phyloP scores from a whole-genome alignment of 1,284 basidiomycete genomes.

The Cystobasidiaceae sp. region DNA sequence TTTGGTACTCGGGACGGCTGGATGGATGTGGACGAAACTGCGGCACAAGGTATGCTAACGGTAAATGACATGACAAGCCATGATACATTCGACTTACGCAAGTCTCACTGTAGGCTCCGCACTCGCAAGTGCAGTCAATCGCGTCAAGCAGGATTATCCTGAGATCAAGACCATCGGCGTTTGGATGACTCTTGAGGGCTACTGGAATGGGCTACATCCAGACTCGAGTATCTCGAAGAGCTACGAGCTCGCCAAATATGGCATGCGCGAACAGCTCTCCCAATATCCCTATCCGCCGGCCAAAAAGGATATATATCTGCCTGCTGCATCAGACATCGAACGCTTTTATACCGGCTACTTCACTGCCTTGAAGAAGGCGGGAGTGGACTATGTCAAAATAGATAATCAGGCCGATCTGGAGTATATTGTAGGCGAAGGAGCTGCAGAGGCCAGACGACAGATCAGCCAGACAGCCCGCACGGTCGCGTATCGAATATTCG shows the following conservation, averaged over 20 bases:
- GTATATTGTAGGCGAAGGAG: conserved; percentile 22
- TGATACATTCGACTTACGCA: no score
- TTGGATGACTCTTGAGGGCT: conserved; percentile 41
- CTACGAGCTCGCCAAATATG: conserved; percentile 26
- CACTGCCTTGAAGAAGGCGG: conserved; percentile 36
- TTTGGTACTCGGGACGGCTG: conserved; percentile 27
- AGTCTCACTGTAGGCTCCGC: no score
- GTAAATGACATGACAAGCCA: no score
- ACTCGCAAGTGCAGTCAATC: neutral
- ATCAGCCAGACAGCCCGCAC: conserved; percentile 33
- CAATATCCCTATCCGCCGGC: conserved; percentile 16
- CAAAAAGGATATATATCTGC: conserved; percentile 31
- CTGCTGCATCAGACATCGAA: conserved; percentile 33
- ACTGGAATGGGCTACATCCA: conserved; percentile 39
- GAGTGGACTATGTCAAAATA: conserved; percentile 45
- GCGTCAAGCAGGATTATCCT: conserved; percentile 9
- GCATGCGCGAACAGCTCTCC: conserved; percentile 1
- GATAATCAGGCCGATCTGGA: conserved; percentile 43
- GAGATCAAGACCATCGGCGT: conserved; percentile 37
- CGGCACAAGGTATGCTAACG: no score
- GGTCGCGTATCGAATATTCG: conserved; percentile 39
- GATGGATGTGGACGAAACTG: conserved; percentile 15
- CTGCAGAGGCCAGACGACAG: conserved; percentile 5
- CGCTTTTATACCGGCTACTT: conserved; percentile 42
- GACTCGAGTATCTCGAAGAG: conserved; percentile 17